These are phyloP conservation scores for Chondrus crispus DNA, from an alignment of 23 red algal genomes.

Conservation along the genomic window DNA sequence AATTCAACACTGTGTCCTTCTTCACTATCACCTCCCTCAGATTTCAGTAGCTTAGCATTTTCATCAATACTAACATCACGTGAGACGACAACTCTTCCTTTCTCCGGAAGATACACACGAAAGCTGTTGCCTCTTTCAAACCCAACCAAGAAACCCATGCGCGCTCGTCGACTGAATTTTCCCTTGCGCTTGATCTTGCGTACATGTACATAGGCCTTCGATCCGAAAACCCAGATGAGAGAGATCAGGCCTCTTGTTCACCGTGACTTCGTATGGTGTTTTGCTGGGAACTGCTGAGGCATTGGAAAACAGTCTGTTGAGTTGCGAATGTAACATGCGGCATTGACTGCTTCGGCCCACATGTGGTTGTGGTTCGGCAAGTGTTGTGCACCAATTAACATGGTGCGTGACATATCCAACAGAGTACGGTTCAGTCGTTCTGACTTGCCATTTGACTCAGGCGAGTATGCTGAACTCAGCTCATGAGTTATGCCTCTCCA, in stretches of 20 bases:
- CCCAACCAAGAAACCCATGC: neutral
- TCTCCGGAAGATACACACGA: too few species aligned
- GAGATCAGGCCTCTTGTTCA: neutral
- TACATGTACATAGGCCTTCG: neutral
- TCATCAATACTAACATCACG: too few species aligned
- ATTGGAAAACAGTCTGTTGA: neutral
- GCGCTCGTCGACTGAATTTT: neutral
- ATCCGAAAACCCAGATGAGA: slow-evolving; percentile 9
- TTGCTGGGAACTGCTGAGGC: neutral
- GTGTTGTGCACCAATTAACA: neutral
- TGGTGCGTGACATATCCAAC: neutral
- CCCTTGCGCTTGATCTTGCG: neutral
- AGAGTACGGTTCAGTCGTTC: slow-evolving; percentile 10
- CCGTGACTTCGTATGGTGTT: neutral
- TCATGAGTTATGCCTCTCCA: neutral
- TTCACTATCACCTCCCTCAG: too few species aligned
- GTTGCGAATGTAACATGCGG: neutral
- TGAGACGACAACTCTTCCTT: too few species aligned
- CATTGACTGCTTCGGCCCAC: neutral
- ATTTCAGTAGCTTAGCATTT: too few species aligned
- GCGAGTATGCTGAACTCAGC: neutral
- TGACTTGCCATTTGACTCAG: neutral
- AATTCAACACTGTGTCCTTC: too few species aligned
- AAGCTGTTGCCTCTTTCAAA: too few species aligned
- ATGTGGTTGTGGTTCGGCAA: too few species aligned